Evolutionary conservation across 495 filamentous ascomycete species (phyloP), one percentile per base, ranked within the genome.

Genomic region (Cercophora samala): DNA sequence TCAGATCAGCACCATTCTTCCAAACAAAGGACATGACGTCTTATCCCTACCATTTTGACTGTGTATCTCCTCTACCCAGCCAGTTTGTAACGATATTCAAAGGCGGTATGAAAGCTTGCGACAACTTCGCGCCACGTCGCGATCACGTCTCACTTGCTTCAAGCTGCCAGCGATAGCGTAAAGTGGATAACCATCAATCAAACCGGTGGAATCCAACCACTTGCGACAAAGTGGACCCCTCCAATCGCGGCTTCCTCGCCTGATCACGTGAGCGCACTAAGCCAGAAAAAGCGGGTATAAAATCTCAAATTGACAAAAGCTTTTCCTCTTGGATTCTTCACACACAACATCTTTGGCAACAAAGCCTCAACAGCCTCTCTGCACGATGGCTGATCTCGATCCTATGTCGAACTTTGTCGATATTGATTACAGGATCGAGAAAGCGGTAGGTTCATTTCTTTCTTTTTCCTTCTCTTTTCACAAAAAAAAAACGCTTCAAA

Each of bases 401-500:
- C 29, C 29, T 32, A 46, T 46, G 37, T 32, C 8, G 29, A 32
- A 32, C n/a, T n/a, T 32, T 4, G 4, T 13, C 37, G 37, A 46
- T 17, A 46, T 46, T 46, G 2, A 46, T 17, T 13, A 17, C 37
- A 46, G n/a, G 53, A 56, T 56, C 53, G 53, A 23, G 53, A 56
- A 54, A 54, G 6, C 53, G 53, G 53, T 56, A 56, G 53, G 53
- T 21, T n/a, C n/a, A n/a, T n/a, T n/a, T n/a, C 53, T 21, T 13
- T 18, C 52, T 9, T 54, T 54, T 58, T 60, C 23, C 17, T 25
- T 60, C 29, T 60, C 2, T 60, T 24, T 13, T 25, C 5, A n/a
- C 11, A 46, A 25, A n/a, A 15, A 21, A 2, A 17, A 63, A 53
- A 37, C 62, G 55, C 81, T 82, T 83, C 80, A 69, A 76, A 75